These are phyloP conservation scores for Penicillium nordicum DNA, from an alignment of 2,329 filamentous ascomycete genomes.

Conservation along the genomic window DNA sequence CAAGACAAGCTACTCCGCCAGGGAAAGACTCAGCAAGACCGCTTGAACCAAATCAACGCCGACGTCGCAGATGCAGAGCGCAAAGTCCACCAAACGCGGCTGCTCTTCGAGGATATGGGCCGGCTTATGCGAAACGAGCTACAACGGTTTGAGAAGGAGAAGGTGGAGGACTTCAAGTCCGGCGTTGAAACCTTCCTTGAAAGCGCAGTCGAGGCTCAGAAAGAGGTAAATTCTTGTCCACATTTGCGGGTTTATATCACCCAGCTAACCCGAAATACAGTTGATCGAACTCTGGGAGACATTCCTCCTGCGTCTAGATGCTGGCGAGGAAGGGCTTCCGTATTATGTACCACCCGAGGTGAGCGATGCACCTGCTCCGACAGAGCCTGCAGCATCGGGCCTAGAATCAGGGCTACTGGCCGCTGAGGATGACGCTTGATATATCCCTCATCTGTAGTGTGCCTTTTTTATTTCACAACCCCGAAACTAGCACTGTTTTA, in stretches of 20 bases:
- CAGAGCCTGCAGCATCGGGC: conserved; percentile 17
- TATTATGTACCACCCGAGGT: conserved; percentile 39
- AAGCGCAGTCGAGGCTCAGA: conserved; percentile 95
- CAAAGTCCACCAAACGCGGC: conserved; percentile 81
- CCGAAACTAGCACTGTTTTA: not conserved
- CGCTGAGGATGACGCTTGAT: conserved; percentile 17
- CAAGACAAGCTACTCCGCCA: conserved; percentile 96
- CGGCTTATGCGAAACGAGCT: conserved; percentile 85
- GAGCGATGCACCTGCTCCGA: conserved; percentile 15
- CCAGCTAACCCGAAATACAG: conserved; percentile 51
- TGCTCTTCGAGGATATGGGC: conserved; percentile 97
- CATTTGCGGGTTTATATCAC: not conserved
- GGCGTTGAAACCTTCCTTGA: conserved; percentile 97
- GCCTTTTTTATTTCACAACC: not conserved
- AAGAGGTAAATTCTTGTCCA: conserved; percentile 66
- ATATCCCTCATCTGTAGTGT: too few relatives aligned
- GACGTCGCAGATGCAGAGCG: conserved; percentile 94
- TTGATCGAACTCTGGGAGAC: conserved; percentile 95
- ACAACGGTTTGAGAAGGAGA: conserved; percentile 92
- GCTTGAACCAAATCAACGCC: conserved; percentile 84
- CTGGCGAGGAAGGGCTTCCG: conserved; percentile 72
- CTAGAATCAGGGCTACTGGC: conserved; percentile 7
- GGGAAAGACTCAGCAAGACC: conserved; percentile 92
- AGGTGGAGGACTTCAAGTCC: conserved; percentile 98
- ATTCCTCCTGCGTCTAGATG: conserved; percentile 91